Conservation (phyloP, 2,329 filamentous ascomycete species). For the Ophiocordyceps sinensis region DNA sequence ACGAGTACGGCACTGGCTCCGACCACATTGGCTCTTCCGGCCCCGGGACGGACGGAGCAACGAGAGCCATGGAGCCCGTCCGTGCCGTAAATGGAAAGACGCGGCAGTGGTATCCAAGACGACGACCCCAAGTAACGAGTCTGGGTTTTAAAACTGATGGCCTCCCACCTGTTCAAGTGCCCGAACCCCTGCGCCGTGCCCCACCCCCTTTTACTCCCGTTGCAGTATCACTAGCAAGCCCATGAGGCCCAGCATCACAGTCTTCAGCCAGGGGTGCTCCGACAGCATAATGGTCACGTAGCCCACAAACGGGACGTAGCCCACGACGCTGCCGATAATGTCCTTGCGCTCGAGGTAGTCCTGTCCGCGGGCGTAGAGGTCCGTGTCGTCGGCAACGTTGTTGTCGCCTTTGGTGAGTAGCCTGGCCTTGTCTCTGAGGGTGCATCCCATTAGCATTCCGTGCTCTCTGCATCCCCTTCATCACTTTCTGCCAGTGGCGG, state of each 20-base stretch:
- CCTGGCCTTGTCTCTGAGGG: conserved; percentile 38
- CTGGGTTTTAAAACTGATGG: background rate
- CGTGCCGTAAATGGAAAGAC: too few species aligned
- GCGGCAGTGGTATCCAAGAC: too few species aligned
- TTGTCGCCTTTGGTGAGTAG: conserved; percentile 97
- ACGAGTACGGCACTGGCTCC: too few species aligned
- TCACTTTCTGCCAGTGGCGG: too few species aligned
- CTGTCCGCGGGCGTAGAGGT: conserved; percentile 70
- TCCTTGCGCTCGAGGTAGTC: conserved; percentile 77
- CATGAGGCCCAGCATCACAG: conserved; percentile 88
- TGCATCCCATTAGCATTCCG: conserved; percentile 2
- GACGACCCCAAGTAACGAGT: too few species aligned
- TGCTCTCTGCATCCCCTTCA: background rate
- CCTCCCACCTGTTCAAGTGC: background rate
- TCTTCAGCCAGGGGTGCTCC: conserved; percentile 95
- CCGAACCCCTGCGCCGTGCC: background rate
- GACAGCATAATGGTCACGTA: conserved; percentile 94
- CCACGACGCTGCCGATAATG: conserved; percentile 85
- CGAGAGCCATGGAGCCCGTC: too few species aligned
- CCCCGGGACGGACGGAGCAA: too few species aligned
- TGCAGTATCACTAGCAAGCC: conserved; percentile 86
- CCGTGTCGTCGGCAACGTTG: conserved; percentile 85
- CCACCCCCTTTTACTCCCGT: conserved; percentile 46
- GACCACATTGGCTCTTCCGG: too few species aligned
- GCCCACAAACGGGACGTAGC: conserved; percentile 85